A percentile compares a stretch with the other conserved stretches of the same genome.
These are phyloP conservation scores for Sporisorium iseilematis-ciliati DNA, from an alignment of 1,284 basidiomycete genomes.

Conservation along the genomic window DNA sequence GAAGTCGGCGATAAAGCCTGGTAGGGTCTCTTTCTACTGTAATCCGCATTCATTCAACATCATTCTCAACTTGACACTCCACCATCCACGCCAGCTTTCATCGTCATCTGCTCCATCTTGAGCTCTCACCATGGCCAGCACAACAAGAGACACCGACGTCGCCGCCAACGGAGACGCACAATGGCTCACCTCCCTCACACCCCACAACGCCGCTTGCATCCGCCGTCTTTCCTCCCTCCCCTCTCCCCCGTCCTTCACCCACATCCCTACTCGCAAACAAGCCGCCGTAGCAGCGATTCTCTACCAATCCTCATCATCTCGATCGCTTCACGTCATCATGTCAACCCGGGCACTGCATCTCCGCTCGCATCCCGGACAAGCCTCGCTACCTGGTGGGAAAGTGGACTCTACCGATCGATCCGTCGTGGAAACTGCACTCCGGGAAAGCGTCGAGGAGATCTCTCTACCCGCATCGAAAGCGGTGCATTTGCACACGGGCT, in stretches of 20 bases:
- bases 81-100: background rate
- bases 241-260: constrained; percentile 19
- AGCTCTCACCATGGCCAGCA: background rate
- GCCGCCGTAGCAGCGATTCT: constrained; percentile 51
- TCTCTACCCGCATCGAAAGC: constrained; percentile 14
- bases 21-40: background rate
- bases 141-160: no score
- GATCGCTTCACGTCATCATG: constrained; percentile 49
- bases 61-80: background rate
- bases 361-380: constrained; percentile 55
- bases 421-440: constrained; percentile 43
- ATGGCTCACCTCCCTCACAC: constrained; percentile 21
- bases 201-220: constrained; percentile 24
- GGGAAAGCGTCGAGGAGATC: constrained; percentile 54
- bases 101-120: background rate
- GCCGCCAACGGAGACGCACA: constrained; percentile 4
- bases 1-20: background rate
- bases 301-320: constrained; percentile 19
- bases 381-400: constrained; percentile 55
- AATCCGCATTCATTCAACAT: background rate
- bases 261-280: constrained; percentile 42
- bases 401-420: constrained; percentile 28
- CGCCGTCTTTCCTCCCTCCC: constrained; percentile 24
- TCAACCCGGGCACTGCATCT: constrained; percentile 52
- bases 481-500: constrained; percentile 42